Evolutionary conservation across 192 early-diverging fungal genomes (phyloP), one percentile per base, ranked within the genome.

Genomic region (Fimicolochytrium jonesii): DNA sequence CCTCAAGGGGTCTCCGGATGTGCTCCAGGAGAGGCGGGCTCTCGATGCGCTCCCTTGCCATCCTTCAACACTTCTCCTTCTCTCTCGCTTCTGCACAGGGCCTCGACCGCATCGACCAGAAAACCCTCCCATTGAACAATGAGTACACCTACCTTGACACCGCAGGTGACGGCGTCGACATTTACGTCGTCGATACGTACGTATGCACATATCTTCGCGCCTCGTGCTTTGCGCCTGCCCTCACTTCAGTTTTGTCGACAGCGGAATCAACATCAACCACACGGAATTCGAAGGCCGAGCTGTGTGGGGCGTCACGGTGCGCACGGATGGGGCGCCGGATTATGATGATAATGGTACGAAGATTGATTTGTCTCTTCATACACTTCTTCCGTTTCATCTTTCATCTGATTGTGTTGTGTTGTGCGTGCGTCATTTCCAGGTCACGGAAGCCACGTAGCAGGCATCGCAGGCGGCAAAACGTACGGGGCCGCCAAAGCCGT

Each of bases 281-380:
- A 77, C 81, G 17, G 94, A 98, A 64, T 96, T 98, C 70, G 86
- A 88, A 42, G 91, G 90, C 58, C 88, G 96, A 61, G 96, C 96
- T 30, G 50, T 59, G 37, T 86, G 73, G 22, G 79, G 78, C 43
- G 70, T 55, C 45, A 66, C 70, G 3, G 39, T n/a, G 48, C 37
- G 32, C 61, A 69, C 37, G 62, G 61, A 17, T 48, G 58, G 28
- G 23, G 49, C 29, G 71, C 77, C 55, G 71, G 69, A 20, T 70
- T 72, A 48, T 15, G 48, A 50, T 30, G 48, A 50, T 15, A 17
- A 50, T 15, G 48, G 48, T 50, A 50, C 5, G 26, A 50, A 3
- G 37, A 39, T 39, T 39, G 37, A 39, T n/a, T n/a, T n/a, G n/a
- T n/a, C n/a, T n/a, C n/a, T n/a, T n/a, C n/a, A n/a, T n/a, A n/a